Evolutionary conservation across 2,329 filamentous ascomycete species (phyloP).

Genomic region (Geoglossum cookeanum): DNA sequence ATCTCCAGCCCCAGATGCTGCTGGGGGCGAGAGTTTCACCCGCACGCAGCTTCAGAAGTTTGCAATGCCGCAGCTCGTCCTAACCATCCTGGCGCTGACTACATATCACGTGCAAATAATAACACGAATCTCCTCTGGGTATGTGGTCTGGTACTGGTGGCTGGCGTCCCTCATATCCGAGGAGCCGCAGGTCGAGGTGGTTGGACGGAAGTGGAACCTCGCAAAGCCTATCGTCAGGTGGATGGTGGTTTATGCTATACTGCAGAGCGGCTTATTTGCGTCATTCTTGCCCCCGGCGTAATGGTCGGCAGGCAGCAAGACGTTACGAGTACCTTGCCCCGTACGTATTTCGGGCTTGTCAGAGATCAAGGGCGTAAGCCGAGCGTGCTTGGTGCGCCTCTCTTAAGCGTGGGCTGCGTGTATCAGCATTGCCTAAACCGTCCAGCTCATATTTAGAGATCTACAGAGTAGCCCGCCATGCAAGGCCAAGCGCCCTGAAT

Average conservation of each 20-base stretch:
- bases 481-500: neutral
- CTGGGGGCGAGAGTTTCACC: neutral
- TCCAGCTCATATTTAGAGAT: neutral
- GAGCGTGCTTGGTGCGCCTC: neutral
- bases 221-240: conserved; percentile 33
- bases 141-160: conserved; percentile 78
- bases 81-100: conserved; percentile 53
- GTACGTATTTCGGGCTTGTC: neutral
- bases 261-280: conserved; percentile 72
- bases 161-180: conserved; percentile 32
- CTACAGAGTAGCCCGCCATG: neutral
- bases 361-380: neutral
- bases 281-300: conserved; percentile 82
- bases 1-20: neutral
- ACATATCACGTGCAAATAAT: conserved; percentile 91
- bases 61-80: conserved; percentile 37
- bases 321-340: neutral
- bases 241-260: conserved; percentile 62
- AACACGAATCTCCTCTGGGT: conserved; percentile 70
- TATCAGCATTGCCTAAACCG: neutral
- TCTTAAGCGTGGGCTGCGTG: neutral
- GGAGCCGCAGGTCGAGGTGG: conserved; percentile 3
- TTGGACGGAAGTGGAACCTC: conserved; percentile 12
- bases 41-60: neutral
- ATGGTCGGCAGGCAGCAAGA: neutral